phyloP scores from a whole-genome alignment of 345 rosid genomes.

The Theobroma cacao region DNA sequence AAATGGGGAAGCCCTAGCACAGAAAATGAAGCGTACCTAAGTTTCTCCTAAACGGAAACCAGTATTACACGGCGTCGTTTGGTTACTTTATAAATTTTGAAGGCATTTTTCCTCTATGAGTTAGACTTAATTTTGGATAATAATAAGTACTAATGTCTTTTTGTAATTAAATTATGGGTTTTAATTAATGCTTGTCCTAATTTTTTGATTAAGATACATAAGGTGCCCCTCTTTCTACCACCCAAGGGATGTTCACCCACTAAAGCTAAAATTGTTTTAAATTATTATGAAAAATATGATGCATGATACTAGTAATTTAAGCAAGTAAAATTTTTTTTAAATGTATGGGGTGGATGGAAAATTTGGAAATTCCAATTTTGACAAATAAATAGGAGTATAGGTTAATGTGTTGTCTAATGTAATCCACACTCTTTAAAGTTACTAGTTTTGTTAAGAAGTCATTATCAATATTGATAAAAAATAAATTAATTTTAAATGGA shows the following conservation, averaged over 20 bases:
- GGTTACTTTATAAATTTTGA: background rate
- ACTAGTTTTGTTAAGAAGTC: background rate
- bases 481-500: background rate
- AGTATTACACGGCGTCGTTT: background rate
- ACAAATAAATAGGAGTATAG: too few species aligned
- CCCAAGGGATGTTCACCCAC: background rate
- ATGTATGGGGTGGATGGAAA: too few species aligned
- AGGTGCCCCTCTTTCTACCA: too few species aligned
- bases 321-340: too few species aligned
- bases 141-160: background rate
- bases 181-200: background rate
- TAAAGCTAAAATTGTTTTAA: background rate
- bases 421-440: too few species aligned
- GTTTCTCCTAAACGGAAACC: background rate
- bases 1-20: constrained; percentile 10
- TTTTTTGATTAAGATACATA: background rate
- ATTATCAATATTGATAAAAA: background rate
- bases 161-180: too few species aligned
- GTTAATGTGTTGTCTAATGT: too few species aligned
- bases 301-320: too few species aligned
- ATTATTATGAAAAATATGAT: background rate
- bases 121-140: background rate
- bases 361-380: too few species aligned
- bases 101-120: background rate
- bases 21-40: background rate